phyloP scores from a whole-genome alignment of 371 early-diverging fungal species.

The Parasitella parasitica region DNA sequence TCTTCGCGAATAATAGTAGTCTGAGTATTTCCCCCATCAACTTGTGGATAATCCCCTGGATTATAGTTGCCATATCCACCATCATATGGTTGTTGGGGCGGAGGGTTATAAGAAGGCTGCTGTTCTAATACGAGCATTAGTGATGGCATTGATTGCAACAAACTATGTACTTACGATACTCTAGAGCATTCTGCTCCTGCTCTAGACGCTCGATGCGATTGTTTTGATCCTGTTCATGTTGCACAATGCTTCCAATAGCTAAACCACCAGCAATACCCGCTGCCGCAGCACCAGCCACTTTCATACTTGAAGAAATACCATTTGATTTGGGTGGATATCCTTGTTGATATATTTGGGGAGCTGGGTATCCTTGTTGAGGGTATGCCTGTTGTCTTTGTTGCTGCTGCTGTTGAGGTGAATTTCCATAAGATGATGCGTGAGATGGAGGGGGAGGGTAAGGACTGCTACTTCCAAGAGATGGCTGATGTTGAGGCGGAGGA shows the following conservation, averaged over 20 bases:
- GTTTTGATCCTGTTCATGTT: constrained; percentile 39
- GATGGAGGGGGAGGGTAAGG: constrained; percentile 1
- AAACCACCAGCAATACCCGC: constrained; percentile 37
- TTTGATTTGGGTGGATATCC: constrained; percentile 12
- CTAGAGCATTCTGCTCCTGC: constrained; percentile 19
- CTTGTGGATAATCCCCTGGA: constrained; percentile 11
- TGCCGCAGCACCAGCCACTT: constrained; percentile 40
- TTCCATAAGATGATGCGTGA: not conserved
- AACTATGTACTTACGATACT: constrained; percentile 15
- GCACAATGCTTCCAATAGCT: constrained; percentile 36
- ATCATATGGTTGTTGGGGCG: constrained; percentile 1
- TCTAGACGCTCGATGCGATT: constrained; percentile 34
- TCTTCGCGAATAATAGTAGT: constrained; percentile 44
- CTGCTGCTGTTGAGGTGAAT: not conserved
- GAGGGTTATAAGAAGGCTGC: constrained; percentile 7
- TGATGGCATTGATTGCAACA: not conserved
- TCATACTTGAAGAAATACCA: constrained; percentile 44
- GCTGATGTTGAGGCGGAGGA: constrained; percentile 7
- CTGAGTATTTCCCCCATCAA: constrained; percentile 13
- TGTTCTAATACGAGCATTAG: not conserved
- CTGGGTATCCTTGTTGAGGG: constrained; percentile 2
- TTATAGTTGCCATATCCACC: constrained; percentile 7
- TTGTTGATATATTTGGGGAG: too few relatives aligned
- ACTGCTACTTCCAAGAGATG: constrained; percentile 5
- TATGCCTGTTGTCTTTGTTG: constrained; percentile 5